These are phyloP conservation scores for Trichomonas gallinae DNA, from an alignment of 208 protist genomes.

Conservation along the genomic window DNA sequence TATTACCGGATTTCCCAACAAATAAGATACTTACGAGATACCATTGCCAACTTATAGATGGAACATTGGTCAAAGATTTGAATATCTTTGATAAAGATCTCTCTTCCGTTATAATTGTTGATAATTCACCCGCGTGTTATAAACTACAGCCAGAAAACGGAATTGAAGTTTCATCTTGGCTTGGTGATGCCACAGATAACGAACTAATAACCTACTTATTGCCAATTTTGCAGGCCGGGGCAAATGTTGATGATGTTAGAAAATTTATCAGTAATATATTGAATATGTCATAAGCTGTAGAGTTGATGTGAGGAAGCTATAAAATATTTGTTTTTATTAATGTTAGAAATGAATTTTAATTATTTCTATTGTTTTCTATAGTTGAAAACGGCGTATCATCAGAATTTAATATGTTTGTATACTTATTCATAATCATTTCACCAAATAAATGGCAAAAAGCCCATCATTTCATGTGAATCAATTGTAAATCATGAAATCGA, in stretches of 20 bases:
- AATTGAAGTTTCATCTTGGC: background rate
- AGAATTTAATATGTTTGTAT: too few species aligned
- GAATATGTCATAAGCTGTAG: too few species aligned
- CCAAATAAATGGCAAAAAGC: too few species aligned
- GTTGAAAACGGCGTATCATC: too few species aligned
- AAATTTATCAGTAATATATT: background rate
- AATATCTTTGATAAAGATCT: background rate
- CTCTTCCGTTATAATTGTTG: background rate
- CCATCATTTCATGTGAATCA: too few species aligned
- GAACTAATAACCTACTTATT: background rate
- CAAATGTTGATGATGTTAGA: background rate
- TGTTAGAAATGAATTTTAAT: too few species aligned
- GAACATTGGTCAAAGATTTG: background rate
- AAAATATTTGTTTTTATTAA: too few species aligned
- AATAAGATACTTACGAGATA: background rate
- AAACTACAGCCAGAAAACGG: background rate
- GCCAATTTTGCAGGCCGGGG: background rate
- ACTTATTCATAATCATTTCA: too few species aligned
- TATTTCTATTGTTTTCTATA: too few species aligned
- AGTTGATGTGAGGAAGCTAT: too few species aligned
- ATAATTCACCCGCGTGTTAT: background rate
- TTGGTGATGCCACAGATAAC: background rate
- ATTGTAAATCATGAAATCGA: too few species aligned
- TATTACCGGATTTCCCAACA: background rate
- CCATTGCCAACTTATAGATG: background rate